Percentiles rank a stretch among this genome's conserved stretches.
These are phyloP conservation scores for Rhynchospora tenuis DNA, from an alignment of 176 grass and related monocot genomes.

Conservation along the genomic window DNA sequence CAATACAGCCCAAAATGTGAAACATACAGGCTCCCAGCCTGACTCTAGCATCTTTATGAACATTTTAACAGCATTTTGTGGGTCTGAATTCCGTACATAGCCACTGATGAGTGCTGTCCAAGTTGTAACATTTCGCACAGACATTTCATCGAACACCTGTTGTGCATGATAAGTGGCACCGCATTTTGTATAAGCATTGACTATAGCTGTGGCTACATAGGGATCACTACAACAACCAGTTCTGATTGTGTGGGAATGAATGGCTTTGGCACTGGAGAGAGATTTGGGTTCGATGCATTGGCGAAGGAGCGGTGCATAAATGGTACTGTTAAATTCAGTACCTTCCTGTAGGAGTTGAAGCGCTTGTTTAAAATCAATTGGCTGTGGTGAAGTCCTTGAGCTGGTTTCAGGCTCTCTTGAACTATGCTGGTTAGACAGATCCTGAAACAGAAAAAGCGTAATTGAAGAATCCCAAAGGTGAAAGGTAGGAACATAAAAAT, in stretches of 20 bases:
- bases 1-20: conserved; percentile 7
- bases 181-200: conserved; percentile 4
- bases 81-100: conserved; percentile 6
- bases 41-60: neutral
- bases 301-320: neutral
- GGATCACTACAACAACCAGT: neutral
- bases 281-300: neutral
- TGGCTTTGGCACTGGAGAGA: neutral
- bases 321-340: neutral
- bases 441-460: neutral
- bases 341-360: neutral
- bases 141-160: neutral
- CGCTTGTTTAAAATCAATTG: neutral
- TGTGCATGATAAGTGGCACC: neutral
- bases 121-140: neutral
- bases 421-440: neutral
- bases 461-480: no score
- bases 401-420: neutral
- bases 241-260: neutral
- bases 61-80: neutral
- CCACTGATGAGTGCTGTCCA: neutral
- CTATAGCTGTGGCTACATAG: neutral
- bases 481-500: neutral
- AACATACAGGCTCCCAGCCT: neutral
- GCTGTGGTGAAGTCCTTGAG: neutral